Percentiles rank a stretch among this genome's conserved stretches.
phyloP scores from a whole-genome alignment of 1,284 basidiomycete species.

The Cryptococcus wingfieldii region DNA sequence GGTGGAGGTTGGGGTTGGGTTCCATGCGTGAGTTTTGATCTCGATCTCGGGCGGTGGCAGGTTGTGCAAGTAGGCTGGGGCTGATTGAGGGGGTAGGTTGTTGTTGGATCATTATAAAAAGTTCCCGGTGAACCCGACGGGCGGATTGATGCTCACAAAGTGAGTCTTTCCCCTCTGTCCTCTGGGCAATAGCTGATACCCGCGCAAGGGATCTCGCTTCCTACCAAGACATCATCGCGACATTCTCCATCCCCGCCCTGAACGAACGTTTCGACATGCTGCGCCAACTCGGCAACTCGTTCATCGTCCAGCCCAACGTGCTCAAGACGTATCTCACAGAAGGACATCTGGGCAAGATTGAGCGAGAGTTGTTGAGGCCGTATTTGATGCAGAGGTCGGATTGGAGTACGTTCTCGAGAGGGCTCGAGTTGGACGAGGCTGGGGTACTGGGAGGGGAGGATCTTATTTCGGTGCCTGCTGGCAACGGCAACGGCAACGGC shows the following conservation, averaged over 20 bases:
- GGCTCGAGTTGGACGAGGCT: slow-evolving; percentile 39
- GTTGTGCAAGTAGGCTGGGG: neutral
- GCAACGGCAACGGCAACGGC: no score
- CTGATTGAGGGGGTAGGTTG: slow-evolving; percentile 54
- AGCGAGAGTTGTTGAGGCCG: slow-evolving; percentile 77
- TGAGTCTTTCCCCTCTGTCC: slow-evolving; percentile 48
- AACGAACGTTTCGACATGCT: slow-evolving; percentile 98
- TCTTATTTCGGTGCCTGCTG: no score
- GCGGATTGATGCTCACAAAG: slow-evolving; percentile 98
- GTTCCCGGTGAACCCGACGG: slow-evolving; percentile 93
- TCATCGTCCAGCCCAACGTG: slow-evolving; percentile 89
- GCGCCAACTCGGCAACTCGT: slow-evolving; percentile 93
- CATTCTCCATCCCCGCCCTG: slow-evolving; percentile 75
- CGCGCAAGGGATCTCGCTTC: slow-evolving; percentile 83
- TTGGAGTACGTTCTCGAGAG: slow-evolving; percentile 51
- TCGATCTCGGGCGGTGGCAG: neutral
- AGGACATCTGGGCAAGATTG: slow-evolving; percentile 84
- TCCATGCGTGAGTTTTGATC: slow-evolving; percentile 75
- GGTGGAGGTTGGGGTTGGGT: slow-evolving; percentile 88
- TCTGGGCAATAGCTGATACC: neutral
- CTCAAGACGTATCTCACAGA: slow-evolving; percentile 90
- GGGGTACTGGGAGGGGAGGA: no score
- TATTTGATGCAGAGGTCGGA: slow-evolving; percentile 88
- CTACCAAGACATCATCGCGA: slow-evolving; percentile 85
- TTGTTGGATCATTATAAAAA: slow-evolving; percentile 92